Conservation (phyloP, 257 asterid species). For the Solanum bulbocastanum region DNA sequence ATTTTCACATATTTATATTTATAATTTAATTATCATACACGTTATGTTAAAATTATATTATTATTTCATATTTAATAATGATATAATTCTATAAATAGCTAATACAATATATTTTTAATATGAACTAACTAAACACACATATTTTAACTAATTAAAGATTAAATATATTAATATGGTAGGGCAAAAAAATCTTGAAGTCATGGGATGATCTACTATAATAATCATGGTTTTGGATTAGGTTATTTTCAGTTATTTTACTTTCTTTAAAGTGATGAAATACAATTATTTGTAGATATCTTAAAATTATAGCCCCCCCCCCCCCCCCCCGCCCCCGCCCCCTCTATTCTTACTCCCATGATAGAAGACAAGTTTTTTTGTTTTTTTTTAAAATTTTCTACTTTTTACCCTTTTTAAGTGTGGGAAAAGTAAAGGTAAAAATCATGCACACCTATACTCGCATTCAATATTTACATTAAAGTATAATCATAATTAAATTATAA, state of each 20-base stretch:
- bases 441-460: too few relatives aligned
- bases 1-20: neutral
- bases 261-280: neutral
- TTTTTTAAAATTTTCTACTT: too few relatives aligned
- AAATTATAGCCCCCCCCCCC: neutral
- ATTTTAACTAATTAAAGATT: neutral
- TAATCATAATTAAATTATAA: neutral
- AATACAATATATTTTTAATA: neutral
- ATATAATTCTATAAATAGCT: neutral
- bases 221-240: slow-evolving; percentile 12
- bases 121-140: neutral
- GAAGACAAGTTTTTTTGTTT: neutral
- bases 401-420: too few relatives aligned
- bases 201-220: slow-evolving; percentile 7
- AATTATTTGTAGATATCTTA: neutral
- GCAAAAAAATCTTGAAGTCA: neutral
- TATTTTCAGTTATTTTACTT: neutral
- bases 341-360: neutral
- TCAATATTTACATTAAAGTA: neutral
- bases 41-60: neutral
- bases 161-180: neutral
- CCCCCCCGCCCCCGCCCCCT: too few relatives aligned
- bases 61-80: neutral
- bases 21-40: neutral
- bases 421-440: too few relatives aligned